Conservation (phyloP, 352 stramenopile species). For the Phytophthora sansomeana region DNA sequence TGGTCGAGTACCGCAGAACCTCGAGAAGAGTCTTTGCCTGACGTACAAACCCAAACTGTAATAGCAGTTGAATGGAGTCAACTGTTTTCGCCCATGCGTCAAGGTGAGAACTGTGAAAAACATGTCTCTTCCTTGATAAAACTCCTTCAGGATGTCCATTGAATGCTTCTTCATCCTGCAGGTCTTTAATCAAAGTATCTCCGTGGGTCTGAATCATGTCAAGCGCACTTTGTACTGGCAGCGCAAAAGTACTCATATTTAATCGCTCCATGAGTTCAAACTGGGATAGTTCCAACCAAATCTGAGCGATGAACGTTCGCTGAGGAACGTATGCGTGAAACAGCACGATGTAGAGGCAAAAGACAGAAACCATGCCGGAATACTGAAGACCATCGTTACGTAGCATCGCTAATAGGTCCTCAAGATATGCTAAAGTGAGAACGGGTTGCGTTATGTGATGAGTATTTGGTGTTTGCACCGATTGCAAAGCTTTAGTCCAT, state of each 20-base stretch:
- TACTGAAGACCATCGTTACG: constrained; percentile 34
- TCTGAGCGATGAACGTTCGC: constrained; percentile 40
- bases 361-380: constrained; percentile 43
- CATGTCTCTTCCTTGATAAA: constrained; percentile 21
- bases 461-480: constrained; percentile 9
- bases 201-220: constrained; percentile 55
- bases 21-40: constrained; percentile 67
- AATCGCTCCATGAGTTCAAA: constrained; percentile 58
- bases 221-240: constrained; percentile 65
- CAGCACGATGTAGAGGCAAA: constrained; percentile 66
- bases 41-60: constrained; percentile 61
- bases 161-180: constrained; percentile 35
- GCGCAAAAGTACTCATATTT: constrained; percentile 44
- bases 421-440: constrained; percentile 54
- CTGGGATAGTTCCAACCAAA: constrained; percentile 67
- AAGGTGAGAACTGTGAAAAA: constrained; percentile 39
- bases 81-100: constrained; percentile 40
- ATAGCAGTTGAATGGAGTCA: constrained; percentile 40
- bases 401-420: constrained; percentile 55
- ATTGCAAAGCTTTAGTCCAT: constrained; percentile 50
- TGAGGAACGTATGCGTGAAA: constrained; percentile 50
- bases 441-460: constrained; percentile 57
- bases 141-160: neutral
- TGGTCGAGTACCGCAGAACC: constrained; percentile 35
- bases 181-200: constrained; percentile 52